Conservation (phyloP, 2,329 filamentous ascomycete species). For the Hypocrella siamensis region DNA sequence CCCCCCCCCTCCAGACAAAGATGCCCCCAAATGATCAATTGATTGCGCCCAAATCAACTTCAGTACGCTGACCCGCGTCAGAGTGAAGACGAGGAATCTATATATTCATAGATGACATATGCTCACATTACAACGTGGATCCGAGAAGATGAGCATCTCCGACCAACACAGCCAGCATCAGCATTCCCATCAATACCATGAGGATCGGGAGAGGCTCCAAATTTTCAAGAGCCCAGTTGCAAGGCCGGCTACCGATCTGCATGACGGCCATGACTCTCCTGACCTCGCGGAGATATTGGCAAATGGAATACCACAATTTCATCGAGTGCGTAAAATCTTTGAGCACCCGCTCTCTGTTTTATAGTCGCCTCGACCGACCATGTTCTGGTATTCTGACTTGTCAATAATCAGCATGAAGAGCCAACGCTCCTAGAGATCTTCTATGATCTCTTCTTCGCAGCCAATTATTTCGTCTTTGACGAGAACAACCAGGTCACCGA, state of each 20-base stretch:
- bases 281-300: not conserved
- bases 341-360: not conserved
- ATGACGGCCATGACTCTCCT: not conserved
- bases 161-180: slow-evolving; percentile 1
- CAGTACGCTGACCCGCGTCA: too few relatives aligned
- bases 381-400: too few relatives aligned
- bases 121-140: too few relatives aligned
- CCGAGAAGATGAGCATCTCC: too few relatives aligned
- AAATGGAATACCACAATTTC: slow-evolving; percentile 10
- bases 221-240: slow-evolving; percentile 17
- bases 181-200: too few relatives aligned
- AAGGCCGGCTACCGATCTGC: not conserved
- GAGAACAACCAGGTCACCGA: slow-evolving; percentile 16
- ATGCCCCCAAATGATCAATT: too few relatives aligned
- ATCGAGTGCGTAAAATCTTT: slow-evolving; percentile 9
- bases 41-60: too few relatives aligned
- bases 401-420: slow-evolving; percentile 18
- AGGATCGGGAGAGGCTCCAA: slow-evolving; percentile 11
- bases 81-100: too few relatives aligned
- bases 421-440: slow-evolving; percentile 21
- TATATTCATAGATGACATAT: too few relatives aligned
- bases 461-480: slow-evolving; percentile 46
- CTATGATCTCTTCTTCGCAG: slow-evolving; percentile 29
- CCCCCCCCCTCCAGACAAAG: too few relatives aligned
- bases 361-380: too few relatives aligned